These are phyloP conservation scores for Pyricularia sp. DNA, from an alignment of 2,329 filamentous ascomycete species.

Conservation along the genomic window DNA sequence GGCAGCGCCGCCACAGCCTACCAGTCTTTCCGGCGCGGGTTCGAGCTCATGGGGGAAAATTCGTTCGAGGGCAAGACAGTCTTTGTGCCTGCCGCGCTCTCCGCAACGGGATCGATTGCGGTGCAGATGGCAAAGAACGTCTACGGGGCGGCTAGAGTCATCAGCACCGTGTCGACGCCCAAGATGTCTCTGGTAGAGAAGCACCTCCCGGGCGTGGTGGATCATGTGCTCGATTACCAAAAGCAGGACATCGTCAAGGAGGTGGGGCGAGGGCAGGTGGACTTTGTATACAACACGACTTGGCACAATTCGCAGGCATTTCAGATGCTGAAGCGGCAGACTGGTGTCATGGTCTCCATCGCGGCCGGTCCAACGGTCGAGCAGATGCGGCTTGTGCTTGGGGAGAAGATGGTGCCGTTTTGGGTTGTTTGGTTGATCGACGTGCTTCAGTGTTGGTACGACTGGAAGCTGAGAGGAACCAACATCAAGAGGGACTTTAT, in stretches of 20 bases:
- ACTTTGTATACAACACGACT: conserved; percentile 37
- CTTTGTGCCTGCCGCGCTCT: conserved; percentile 35
- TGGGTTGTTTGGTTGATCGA: conserved; percentile 18
- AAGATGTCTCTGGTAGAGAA: conserved; percentile 33
- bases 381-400: conserved; percentile 18
- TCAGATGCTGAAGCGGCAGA: conserved; percentile 21
- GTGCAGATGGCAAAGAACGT: conserved; percentile 37
- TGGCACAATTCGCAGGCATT: conserved; percentile 23
- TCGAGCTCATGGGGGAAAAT: conserved; percentile 20
- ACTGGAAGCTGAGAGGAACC: conserved; percentile 29
- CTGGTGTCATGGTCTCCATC: conserved; percentile 28
- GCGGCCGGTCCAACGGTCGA: conserved; percentile 21
- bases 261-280: conserved; percentile 29
- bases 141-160: conserved; percentile 31
- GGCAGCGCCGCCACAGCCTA: conserved; percentile 27
- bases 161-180: conserved; percentile 38
- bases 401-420: conserved; percentile 17
- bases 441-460: conserved; percentile 24
- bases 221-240: conserved; percentile 39
- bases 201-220: conserved; percentile 28
- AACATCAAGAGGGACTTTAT: conserved; percentile 29
- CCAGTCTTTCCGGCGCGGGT: conserved; percentile 27
- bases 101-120: conserved; percentile 30
- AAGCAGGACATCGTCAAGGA: conserved; percentile 21
- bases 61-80: conserved; percentile 35